Evolutionary conservation across 192 early-diverging fungal species (phyloP).

Genomic region (Linderina pennispora): DNA sequence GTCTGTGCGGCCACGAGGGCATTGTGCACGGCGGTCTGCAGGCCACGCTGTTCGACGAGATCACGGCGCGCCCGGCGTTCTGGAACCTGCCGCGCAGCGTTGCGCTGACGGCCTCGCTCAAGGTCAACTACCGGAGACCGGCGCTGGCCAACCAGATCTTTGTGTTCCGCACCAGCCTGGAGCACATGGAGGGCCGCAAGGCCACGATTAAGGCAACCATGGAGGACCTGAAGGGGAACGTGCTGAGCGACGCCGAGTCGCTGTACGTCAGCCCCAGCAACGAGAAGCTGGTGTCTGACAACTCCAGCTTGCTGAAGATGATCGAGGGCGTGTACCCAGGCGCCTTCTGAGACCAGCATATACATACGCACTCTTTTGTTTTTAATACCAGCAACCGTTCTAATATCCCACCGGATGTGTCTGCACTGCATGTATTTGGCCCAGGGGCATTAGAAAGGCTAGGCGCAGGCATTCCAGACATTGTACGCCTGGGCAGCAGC

Average conservation of each 20-base stretch:
- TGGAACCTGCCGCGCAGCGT: constrained; percentile 59
- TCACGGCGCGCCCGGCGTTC: constrained; percentile 51
- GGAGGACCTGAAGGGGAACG: constrained; percentile 52
- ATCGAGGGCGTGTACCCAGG: constrained; percentile 36
- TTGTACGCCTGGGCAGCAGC: constrained; percentile 75
- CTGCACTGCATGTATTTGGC: no score
- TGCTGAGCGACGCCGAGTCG: constrained; percentile 58
- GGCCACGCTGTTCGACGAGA: constrained; percentile 69
- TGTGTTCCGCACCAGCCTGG: constrained; percentile 45
- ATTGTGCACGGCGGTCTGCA: constrained; percentile 76
- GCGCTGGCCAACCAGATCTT: constrained; percentile 58
- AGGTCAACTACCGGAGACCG: constrained; percentile 67
- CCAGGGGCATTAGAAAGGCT: no score
- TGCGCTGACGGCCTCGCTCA: constrained; percentile 71
- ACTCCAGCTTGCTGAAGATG: constrained; percentile 9
- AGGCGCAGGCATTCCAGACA: constrained; percentile 73
- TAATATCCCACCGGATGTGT: no score
- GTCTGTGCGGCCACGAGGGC: constrained; percentile 68
- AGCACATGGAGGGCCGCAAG: constrained; percentile 62
- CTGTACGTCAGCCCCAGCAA: constrained; percentile 60
- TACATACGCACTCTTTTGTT: no score
- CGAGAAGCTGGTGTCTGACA: constrained; percentile 22
- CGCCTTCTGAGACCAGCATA: no score
- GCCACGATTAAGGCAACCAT: constrained; percentile 57
- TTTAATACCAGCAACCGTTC: no score